Base-by-base conservation (phyloP, 768 basidiomycete genomes). In the Tephrocybe sp. region DNA sequence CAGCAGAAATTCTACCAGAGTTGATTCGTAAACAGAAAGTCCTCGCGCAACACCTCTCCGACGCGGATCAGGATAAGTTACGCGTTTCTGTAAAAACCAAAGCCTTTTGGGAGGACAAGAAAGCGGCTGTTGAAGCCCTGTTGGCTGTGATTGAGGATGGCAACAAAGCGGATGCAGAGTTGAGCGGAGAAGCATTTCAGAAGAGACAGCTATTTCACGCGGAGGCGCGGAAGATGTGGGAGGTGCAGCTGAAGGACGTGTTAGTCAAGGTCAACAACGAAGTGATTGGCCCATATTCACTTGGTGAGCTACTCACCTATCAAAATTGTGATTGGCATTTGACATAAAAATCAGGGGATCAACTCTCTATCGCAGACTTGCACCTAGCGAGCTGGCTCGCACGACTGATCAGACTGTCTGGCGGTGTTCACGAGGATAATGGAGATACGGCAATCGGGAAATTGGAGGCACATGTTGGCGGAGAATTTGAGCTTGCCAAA, bases 311-410 rank as follows among this genome's bases (percentile, higher is more conserved):
- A 11, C 32, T 13, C 36, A 18, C 5, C 16, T 37, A 7, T n/a
- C 12, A 37, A 18, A n/a, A 26, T 22, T 46, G 25, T 19, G 22
- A 16, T 47, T 16, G 18, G 43, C 42, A 38, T 86, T 85, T 86
- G 60, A 42, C 9, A 7, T 16, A 27, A 9, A 42, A 40, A 19
- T 21, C 47, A 89, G 92, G 92, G 15, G 91, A 94, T 59, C 90
- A 94, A 55, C 64, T 92, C 58, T 90, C 86, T 5, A 68, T 91
- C 39, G 88, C 86, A 12, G 92, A 94, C 62, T 69, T 92, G 47
- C 91, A 92, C 60, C 76, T 92, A 16, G 83, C 81, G 8, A 83
- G 81, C 22, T 95, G 89, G 90, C 62, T 93, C 26, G 69, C 80
- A 9, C 77, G 82, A 22, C 56, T 92, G 4, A 78, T 83, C 18